Evolutionary conservation across 2,329 filamentous ascomycete genomes (phyloP).

Genomic region (Lachnellula cervina): DNA sequence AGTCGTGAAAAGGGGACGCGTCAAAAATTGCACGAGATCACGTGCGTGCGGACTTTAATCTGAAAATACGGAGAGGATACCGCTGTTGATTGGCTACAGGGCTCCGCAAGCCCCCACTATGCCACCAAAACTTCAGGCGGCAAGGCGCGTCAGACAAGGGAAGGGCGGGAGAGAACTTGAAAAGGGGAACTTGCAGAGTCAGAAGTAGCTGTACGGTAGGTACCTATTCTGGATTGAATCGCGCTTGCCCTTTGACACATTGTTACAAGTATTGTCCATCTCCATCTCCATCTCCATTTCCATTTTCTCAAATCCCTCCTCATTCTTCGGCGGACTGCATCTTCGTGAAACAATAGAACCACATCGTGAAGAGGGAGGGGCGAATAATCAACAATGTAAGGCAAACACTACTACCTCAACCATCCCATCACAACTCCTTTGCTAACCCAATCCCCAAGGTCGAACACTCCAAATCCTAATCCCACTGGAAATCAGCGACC

Average conservation of each 20-base stretch:
- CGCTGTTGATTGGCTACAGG: no score
- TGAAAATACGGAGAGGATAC: no score
- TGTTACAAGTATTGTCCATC: no score
- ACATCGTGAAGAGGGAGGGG: neutral
- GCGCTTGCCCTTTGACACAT: no score
- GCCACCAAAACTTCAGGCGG: neutral
- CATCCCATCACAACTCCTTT: neutral
- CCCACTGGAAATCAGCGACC: neutral
- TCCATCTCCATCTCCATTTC: no score
- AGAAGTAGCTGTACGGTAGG: no score
- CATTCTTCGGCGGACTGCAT: neutral
- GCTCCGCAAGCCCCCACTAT: neutral
- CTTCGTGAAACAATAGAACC: neutral
- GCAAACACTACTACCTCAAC: neutral
- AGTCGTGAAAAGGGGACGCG: no score
- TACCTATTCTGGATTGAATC: no score
- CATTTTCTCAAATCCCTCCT: neutral
- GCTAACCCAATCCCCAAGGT: constrained; percentile 3
- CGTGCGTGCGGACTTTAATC: no score
- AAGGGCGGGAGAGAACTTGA: neutral
- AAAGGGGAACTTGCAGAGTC: no score
- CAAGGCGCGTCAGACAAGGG: neutral
- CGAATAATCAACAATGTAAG: neutral
- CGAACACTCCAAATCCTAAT: constrained; percentile 3
- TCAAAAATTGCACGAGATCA: no score